Conservation (phyloP, 768 basidiomycete genomes). For the Boletellus sp. region DNA sequence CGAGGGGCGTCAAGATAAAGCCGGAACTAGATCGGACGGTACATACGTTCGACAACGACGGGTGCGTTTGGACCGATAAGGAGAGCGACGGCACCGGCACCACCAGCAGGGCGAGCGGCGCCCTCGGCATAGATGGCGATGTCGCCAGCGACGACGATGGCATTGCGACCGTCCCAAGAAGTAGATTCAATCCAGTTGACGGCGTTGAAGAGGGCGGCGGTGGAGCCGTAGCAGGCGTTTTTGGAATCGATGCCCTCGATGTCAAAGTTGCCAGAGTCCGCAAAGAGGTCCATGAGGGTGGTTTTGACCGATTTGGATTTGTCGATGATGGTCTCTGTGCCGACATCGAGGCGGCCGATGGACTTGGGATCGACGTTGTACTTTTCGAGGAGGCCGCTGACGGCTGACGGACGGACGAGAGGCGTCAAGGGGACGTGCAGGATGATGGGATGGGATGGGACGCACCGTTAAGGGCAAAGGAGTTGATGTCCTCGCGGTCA, state of each 20-base stretch:
- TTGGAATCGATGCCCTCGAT: conserved; percentile 99
- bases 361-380: conserved; percentile 95
- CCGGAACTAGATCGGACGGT: background rate
- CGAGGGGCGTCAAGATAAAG: conserved; percentile 5
- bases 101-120: conserved; percentile 90
- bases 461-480: conserved; percentile 90
- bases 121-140: conserved; percentile 99
- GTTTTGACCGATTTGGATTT: conserved; percentile 99
- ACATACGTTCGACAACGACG: conserved; percentile 90
- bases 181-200: conserved; percentile 97
- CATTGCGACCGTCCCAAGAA: conserved; percentile 97
- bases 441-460: background rate
- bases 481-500: conserved; percentile 99
- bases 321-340: conserved; percentile 99
- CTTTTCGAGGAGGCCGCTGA: conserved; percentile 85
- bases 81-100: conserved; percentile 93
- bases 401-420: conserved; percentile 55
- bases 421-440: background rate
- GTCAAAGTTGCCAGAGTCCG: conserved; percentile 87
- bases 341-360: conserved; percentile 96
- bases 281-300: conserved; percentile 96
- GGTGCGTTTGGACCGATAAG: conserved; percentile 97
- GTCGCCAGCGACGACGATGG: conserved; percentile 94
- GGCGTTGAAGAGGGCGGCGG: conserved; percentile 97
- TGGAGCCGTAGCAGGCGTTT: conserved; percentile 99